These are phyloP conservation scores for Salix exigua DNA, from an alignment of 345 rosid species.

Conservation along the genomic window DNA sequence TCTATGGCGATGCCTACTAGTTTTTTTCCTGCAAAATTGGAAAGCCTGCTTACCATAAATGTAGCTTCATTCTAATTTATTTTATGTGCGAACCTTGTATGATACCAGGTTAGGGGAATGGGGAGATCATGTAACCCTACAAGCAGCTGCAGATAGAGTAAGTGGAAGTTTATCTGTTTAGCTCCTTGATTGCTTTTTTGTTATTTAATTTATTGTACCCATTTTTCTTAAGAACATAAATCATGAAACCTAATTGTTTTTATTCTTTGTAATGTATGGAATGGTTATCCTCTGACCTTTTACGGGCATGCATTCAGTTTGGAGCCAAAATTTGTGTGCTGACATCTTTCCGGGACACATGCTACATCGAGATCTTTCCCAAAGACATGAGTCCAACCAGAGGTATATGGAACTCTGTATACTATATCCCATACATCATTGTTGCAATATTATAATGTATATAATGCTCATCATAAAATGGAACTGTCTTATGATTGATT, in stretches of 20 bases:
- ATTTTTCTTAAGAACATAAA: background rate
- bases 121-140: conserved; percentile 95
- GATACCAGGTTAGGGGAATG: conserved; percentile 74
- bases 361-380: conserved; percentile 80
- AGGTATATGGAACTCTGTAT: conserved; percentile 41
- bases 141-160: conserved; percentile 96
- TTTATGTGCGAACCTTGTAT: conserved; percentile 21
- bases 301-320: conserved; percentile 51
- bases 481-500: background rate
- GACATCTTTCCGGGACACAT: conserved; percentile 85
- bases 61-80: conserved; percentile 13
- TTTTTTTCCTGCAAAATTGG: conserved; percentile 14
- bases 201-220: background rate
- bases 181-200: background rate
- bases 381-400: conserved; percentile 54
- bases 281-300: conserved; percentile 25
- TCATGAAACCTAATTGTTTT: background rate
- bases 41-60: conserved; percentile 4
- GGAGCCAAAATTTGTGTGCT: conserved; percentile 73
- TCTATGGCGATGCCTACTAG: conserved; percentile 27
- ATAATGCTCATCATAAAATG: background rate
- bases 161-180: conserved; percentile 27
- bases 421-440: background rate
- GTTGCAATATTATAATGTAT: background rate
- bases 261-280: background rate